Base-by-base conservation (phyloP, 495 filamentous ascomycete species). In the Cladorrhinum samala region DNA sequence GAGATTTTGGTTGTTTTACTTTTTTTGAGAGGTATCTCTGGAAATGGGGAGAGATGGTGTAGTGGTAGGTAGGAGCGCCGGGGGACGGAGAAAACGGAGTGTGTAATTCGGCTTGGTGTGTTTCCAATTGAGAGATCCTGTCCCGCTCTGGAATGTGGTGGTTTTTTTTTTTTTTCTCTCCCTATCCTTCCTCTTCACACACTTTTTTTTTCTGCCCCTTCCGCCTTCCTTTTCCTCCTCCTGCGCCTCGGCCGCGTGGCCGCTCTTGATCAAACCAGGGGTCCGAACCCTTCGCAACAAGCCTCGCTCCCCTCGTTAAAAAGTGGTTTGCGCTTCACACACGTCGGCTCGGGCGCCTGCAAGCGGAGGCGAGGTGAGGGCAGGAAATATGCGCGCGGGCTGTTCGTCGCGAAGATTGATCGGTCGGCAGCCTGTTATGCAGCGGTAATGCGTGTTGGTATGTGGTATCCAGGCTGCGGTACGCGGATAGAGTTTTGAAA, bases 191-290 rank as follows among this genome's bases (percentile, higher is more conserved):
- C 38, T 42, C n/a, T n/a, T n/a, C n/a, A n/a, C n/a, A n/a, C n/a
- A n/a, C n/a, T n/a, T n/a, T n/a, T n/a, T 43, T 14, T 43, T 19
- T 14, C 8, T 16, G 40, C n/a, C 8, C 40, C n/a, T 43, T 43
- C 40, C n/a, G 8, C 20, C n/a, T 33, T 11, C 27, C 27, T 33
- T 33, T 33, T 5, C 27, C 27, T 33, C 27, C 11, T 33, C 27
- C 17, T 5, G 33, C 25, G 48, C 38, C 48, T 36, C 44, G 42
- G 38, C 52, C 48, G 51, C 39, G 52, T 30, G 49, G 49, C 40
- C 52, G 50, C 41, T 42, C 42, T 27, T 42, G 17, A 0, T 54
- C 38, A 42, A 52, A 19, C 52, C 51, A 5, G 27, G 27, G 27
- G 27, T 33, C 27, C 27, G 6, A 6, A 6, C 11, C 6, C 27